Percentiles rank a stretch among this genome's conserved stretches.
Evolutionary conservation across 495 filamentous ascomycete genomes (phyloP).

Genomic region (Xeromyces bisporus): DNA sequence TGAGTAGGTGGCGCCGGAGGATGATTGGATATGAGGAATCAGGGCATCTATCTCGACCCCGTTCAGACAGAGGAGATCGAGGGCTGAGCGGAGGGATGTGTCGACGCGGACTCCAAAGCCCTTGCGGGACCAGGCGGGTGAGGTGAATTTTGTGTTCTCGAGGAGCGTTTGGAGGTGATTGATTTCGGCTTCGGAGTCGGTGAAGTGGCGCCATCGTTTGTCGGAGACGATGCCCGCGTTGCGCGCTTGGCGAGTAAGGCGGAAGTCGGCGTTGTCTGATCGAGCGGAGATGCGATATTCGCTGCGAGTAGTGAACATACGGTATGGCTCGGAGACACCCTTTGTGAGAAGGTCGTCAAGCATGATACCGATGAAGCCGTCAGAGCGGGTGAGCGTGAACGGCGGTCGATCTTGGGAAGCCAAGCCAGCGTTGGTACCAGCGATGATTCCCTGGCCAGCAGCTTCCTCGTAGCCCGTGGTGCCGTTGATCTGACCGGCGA

Average conservation of each 20-base stretch:
- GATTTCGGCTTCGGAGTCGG: conserved; percentile 42
- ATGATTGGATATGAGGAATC: conserved; percentile 32
- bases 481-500: conserved; percentile 95
- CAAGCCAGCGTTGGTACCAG: conserved; percentile 84
- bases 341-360: conserved; percentile 97
- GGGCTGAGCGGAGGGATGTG: conserved; percentile 42
- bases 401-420: conserved; percentile 45
- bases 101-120: conserved; percentile 53
- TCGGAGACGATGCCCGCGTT: conserved; percentile 63
- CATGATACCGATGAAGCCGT: conserved; percentile 97
- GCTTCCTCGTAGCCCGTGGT: conserved; percentile 98
- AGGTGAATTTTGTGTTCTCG: conserved; percentile 30
- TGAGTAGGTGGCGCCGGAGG: conserved; percentile 13
- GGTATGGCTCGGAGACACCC: conserved; percentile 90
- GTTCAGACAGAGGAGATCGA: conserved; percentile 55
- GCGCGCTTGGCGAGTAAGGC: conserved; percentile 66
- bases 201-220: conserved; percentile 57
- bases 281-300: conserved; percentile 88
- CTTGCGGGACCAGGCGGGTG: conserved; percentile 44
- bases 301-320: conserved; percentile 94
- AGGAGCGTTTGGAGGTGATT: conserved; percentile 46
- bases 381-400: conserved; percentile 58
- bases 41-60: conserved; percentile 39
- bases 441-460: conserved; percentile 81
- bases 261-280: conserved; percentile 82